Evolutionary conservation across 768 basidiomycete species (phyloP).

Genomic region (Botryobasidium botryosum): DNA sequence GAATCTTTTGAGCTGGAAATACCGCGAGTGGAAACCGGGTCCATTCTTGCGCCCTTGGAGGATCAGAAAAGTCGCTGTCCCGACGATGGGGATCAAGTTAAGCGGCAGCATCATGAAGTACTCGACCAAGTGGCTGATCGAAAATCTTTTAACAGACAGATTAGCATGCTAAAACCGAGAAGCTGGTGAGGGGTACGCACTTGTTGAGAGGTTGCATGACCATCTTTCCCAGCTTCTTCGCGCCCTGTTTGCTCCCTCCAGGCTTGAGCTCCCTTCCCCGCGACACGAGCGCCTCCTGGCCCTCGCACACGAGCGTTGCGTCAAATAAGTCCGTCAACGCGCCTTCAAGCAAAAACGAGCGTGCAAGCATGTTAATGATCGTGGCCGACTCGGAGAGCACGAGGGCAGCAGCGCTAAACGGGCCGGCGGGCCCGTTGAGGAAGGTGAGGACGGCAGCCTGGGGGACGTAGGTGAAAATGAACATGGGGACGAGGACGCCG

Average conservation of each 20-base stretch:
- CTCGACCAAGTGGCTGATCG: slow-evolving; percentile 30
- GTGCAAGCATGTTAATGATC: slow-evolving; percentile 28
- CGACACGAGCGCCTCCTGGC: slow-evolving; percentile 26
- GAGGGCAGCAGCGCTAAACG: slow-evolving; percentile 33
- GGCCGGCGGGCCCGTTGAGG: slow-evolving; percentile 47
- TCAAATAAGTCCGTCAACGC: slow-evolving; percentile 32
- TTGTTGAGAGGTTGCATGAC: slow-evolving; percentile 30
- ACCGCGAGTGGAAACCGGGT: slow-evolving; percentile 42
- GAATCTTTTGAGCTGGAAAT: slow-evolving; percentile 51
- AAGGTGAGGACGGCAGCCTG: slow-evolving; percentile 46
- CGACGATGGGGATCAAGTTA: slow-evolving; percentile 48
- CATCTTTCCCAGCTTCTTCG: slow-evolving; percentile 32
- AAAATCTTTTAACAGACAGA: slow-evolving; percentile 18
- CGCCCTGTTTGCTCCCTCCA: slow-evolving; percentile 17
- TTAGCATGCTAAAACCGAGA: neutral
- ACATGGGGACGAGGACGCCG: slow-evolving; percentile 22
- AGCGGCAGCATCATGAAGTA: slow-evolving; percentile 50
- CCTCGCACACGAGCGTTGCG: slow-evolving; percentile 26
- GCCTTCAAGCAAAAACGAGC: slow-evolving; percentile 28
- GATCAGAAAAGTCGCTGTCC: slow-evolving; percentile 43
- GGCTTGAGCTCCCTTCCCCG: slow-evolving; percentile 23
- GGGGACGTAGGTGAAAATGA: slow-evolving; percentile 45
- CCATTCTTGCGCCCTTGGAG: slow-evolving; percentile 34
- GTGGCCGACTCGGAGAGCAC: slow-evolving; percentile 29
- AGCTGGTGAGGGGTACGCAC: neutral